Base-by-base conservation (phyloP, 257 asterid species). In the Nicotiana benthamiana region DNA sequence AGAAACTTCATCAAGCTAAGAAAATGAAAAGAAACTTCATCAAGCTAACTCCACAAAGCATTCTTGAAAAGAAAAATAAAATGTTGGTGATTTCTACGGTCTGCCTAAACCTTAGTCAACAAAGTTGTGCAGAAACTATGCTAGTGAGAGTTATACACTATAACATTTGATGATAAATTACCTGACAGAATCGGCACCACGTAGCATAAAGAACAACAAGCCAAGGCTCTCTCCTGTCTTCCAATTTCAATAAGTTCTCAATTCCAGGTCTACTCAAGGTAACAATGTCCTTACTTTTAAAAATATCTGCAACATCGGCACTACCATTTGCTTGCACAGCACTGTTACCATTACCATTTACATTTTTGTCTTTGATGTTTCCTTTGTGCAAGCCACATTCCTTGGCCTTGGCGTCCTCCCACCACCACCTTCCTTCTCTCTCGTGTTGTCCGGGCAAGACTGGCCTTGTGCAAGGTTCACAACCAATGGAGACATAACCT, bases 361-460 rank as follows among this genome's bases (percentile, higher is more conserved):
- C 91, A 24, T 70, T 82, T 30, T 76, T 93, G 30, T 90, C 94
- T 83, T 91, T 92, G 12, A 92, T 83, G 57, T 94, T 94, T 61
- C 98, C 98, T 84, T 90, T 94, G 87, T 94, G 98, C 12, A 94
- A 87, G 3, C 97, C 98, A 12, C 98, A 94, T 85, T 94, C 97
- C 85, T 94, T 94, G 3, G 98, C 98, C 88, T 87, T 90, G 32
- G 98, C 97, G 80, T 92, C 98, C 79, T 94, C 97, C 97, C 98
- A 94, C 97, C 98, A 94, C 97, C 98, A 94, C 88, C 98, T 83
- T 51, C 98, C 97, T 84, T 94, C 98, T 2, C 98, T 85, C 91
- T 94, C 98, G 17, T 94, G 98, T 66, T 94, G 97, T n/a, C 98
- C 93, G 0, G 98, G 98, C 6, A 94, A 87, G 10, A 94, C 92